These are phyloP conservation scores for Ogataea kodamae DNA, from an alignment of 805 yeast species.

Conservation along the genomic window DNA sequence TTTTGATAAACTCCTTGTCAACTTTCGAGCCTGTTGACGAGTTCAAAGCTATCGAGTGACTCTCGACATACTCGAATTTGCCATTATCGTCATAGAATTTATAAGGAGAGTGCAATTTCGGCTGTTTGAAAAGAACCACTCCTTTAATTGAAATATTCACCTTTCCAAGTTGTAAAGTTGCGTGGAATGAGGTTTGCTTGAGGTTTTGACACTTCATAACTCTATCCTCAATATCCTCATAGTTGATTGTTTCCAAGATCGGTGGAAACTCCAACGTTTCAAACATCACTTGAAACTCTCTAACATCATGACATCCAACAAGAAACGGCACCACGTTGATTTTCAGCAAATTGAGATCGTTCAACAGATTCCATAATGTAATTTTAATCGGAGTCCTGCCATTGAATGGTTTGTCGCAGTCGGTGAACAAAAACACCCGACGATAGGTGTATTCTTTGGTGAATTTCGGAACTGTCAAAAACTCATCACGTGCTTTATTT, in stretches of 20 bases:
- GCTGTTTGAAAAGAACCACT: constrained; percentile 56
- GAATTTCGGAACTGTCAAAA: constrained; percentile 37
- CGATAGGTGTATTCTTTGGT: constrained; percentile 49
- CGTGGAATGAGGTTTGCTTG: constrained; percentile 57
- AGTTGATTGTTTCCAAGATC: constrained; percentile 39
- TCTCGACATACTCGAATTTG: constrained; percentile 47
- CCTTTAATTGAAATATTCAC: constrained; percentile 70
- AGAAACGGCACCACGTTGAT: constrained; percentile 65
- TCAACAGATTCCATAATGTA: constrained; percentile 52
- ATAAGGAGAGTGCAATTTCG: constrained; percentile 46
- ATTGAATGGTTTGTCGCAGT: constrained; percentile 64
- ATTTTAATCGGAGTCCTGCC: constrained; percentile 39
- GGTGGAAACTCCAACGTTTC: constrained; percentile 29
- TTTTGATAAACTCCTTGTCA: constrained; percentile 28
- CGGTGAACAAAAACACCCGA: constrained; percentile 69
- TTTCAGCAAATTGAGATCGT: constrained; percentile 53
- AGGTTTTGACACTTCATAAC: constrained; percentile 59
- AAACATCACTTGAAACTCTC: constrained; percentile 38
- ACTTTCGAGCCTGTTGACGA: constrained; percentile 42
- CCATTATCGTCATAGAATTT: constrained; percentile 55
- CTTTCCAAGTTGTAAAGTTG: constrained; percentile 56
- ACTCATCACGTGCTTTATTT: constrained; percentile 52
- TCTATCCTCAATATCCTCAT: constrained; percentile 41
- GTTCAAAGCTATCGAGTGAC: constrained; percentile 39
- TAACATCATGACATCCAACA: constrained; percentile 40